Evolutionary conservation across 2,329 filamentous ascomycete genomes (phyloP).

Genomic region (Fusarium succisae): DNA sequence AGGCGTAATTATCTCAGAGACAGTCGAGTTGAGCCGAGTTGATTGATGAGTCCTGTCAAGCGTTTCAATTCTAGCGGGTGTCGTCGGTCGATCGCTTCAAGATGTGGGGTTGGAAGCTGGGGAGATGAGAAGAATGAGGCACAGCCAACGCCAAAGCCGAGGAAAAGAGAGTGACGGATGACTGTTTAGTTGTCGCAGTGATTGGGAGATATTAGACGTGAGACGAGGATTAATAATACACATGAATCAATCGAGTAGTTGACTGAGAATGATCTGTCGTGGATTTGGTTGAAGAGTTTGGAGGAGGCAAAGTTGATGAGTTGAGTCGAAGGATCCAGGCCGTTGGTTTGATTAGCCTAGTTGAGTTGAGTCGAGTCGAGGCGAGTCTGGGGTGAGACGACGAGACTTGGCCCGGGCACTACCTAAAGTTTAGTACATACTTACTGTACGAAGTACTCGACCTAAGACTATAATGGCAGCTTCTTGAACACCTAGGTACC

Average conservation of each 20-base stretch:
- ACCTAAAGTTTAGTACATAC: not conserved
- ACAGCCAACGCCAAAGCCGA: conserved; percentile 9
- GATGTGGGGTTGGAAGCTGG: conserved; percentile 32
- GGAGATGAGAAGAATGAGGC: conserved; percentile 17
- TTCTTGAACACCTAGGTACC: not conserved
- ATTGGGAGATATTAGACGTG: not conserved
- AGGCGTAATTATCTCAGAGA: not conserved
- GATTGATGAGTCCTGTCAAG: not conserved
- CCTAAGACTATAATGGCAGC: not conserved
- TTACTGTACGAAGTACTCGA: not conserved
- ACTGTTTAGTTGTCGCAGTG: not conserved
- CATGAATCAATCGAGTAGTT: not conserved
- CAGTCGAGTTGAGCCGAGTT: conserved; percentile 7
- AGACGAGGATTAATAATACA: not conserved
- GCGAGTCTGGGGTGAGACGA: conserved; percentile 8
- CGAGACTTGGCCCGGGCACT: not conserved
- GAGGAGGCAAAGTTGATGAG: conserved; percentile 27
- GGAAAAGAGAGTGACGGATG: not conserved
- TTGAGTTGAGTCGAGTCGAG: not conserved
- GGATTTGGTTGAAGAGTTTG: not conserved
- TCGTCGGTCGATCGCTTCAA: conserved; percentile 29
- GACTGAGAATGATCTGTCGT: not conserved
- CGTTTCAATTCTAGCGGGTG: conserved; percentile 18
- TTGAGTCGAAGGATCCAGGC: conserved; percentile 14
- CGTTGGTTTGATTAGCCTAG: not conserved